A percentile compares a stretch with the other conserved stretches of the same genome.
Evolutionary conservation across 176 grass and related monocot species (phyloP).

Genomic region (Eremochloa ophiuroides): DNA sequence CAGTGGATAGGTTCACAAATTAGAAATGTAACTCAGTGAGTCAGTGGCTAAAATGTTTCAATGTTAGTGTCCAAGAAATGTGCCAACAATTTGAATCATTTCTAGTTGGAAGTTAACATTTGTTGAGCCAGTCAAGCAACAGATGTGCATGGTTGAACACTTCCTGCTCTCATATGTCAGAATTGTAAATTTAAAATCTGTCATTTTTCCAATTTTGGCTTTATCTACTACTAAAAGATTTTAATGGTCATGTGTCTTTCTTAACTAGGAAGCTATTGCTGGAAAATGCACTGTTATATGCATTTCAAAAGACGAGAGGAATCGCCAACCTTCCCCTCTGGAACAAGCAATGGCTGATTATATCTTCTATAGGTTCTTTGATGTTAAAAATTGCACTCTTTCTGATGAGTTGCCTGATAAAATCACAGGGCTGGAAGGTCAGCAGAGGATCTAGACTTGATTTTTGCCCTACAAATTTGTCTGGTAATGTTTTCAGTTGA

Average conservation of each 20-base stretch:
- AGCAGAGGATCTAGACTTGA: slow-evolving; percentile 21
- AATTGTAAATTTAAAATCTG: not conserved
- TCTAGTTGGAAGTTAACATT: slow-evolving; percentile 1
- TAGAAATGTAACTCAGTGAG: too few species aligned
- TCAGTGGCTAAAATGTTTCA: too few species aligned
- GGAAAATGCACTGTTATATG: slow-evolving; percentile 91
- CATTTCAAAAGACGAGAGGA: slow-evolving; percentile 68
- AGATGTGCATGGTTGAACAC: not conserved
- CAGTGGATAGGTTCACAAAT: too few species aligned
- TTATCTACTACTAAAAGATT: slow-evolving; percentile 20
- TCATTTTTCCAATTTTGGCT: not conserved
- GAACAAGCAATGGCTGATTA: slow-evolving; percentile 68
- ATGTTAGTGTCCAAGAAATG: not conserved
- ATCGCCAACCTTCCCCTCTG: slow-evolving; percentile 56
- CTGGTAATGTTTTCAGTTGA: slow-evolving; percentile 1
- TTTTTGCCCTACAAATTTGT: slow-evolving; percentile 11
- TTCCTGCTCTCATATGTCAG: slow-evolving; percentile 2
- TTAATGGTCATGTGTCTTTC: slow-evolving; percentile 14
- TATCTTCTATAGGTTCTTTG: slow-evolving; percentile 75
- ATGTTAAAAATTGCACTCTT: slow-evolving; percentile 52
- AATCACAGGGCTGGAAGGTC: slow-evolving; percentile 57
- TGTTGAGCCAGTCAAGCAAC: not conserved
- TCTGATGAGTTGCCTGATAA: slow-evolving; percentile 54
- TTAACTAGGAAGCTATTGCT: slow-evolving; percentile 70
- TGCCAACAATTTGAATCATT: not conserved